These are phyloP conservation scores for Arabis alpina DNA, from an alignment of 345 rosid genomes.

Conservation along the genomic window DNA sequence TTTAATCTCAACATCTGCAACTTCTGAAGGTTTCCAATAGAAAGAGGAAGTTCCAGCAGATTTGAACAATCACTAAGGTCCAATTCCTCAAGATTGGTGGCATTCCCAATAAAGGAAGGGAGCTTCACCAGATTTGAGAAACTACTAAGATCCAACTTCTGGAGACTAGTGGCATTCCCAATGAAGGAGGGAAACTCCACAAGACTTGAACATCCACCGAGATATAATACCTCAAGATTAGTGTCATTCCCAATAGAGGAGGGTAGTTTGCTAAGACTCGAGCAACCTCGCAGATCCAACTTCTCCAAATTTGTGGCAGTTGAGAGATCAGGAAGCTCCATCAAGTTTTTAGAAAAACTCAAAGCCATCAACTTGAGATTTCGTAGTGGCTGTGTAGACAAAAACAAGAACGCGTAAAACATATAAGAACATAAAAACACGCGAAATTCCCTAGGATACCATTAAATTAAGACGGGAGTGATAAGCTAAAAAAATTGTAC, in stretches of 20 bases:
- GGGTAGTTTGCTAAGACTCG: neutral
- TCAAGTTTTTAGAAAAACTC: neutral
- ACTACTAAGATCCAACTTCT: neutral
- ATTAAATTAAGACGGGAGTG: too few species aligned
- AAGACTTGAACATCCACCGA: neutral
- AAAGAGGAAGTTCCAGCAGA: neutral
- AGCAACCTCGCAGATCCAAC: neutral
- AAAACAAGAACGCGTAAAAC: neutral
- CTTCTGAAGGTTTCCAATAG: conserved; percentile 1
- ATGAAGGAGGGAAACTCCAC: neutral
- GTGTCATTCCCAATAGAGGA: neutral
- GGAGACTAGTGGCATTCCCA: neutral
- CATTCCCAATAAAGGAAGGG: neutral
- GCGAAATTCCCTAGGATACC: too few species aligned
- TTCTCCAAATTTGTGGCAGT: neutral
- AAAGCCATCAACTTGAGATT: conserved; percentile 8
- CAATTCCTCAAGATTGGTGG: conserved; percentile 8
- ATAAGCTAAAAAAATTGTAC: neutral
- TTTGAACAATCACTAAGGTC: neutral
- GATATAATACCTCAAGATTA: neutral
- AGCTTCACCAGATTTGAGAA: neutral
- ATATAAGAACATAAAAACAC: neutral
- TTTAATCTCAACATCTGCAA: neutral
- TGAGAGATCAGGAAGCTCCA: conserved; percentile 21
- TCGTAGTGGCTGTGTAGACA: neutral